Conservation (phyloP, 345 rosid species). For the Salix viminalis region DNA sequence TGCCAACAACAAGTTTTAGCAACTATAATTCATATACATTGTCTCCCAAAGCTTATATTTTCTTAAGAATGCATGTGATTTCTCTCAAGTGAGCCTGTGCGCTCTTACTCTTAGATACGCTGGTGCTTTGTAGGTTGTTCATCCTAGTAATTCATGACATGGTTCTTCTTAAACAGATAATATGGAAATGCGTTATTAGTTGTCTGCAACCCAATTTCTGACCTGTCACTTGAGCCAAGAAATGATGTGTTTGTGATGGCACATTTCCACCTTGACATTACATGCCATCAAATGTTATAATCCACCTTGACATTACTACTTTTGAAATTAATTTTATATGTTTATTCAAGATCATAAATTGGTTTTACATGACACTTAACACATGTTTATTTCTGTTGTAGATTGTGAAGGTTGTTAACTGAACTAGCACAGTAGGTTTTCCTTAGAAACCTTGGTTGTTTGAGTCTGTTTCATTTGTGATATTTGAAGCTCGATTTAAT, state of each 20-base stretch:
- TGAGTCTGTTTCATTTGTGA: neutral
- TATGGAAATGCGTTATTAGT: neutral
- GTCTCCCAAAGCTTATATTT: constrained; percentile 3
- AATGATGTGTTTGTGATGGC: neutral
- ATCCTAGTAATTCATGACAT: neutral
- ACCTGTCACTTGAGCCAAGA: neutral
- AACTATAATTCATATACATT: neutral
- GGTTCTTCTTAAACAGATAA: neutral
- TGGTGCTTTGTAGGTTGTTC: neutral
- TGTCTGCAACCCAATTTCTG: neutral
- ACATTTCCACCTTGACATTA: neutral
- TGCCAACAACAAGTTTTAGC: neutral
- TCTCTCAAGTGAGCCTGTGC: neutral
- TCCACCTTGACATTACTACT: neutral
- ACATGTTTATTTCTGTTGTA: neutral
- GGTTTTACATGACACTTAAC: neutral
- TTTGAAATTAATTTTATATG: neutral
- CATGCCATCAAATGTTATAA: neutral
- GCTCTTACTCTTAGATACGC: neutral
- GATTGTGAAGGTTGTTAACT: neutral
- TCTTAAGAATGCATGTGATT: neutral
- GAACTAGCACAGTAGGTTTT: neutral
- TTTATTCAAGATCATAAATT: neutral
- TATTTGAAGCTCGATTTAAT: constrained; percentile 5
- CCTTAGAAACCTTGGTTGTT: neutral